Evolutionary conservation across 2,329 filamentous ascomycete genomes (phyloP).

Genomic region (Beauveria bassiana): DNA sequence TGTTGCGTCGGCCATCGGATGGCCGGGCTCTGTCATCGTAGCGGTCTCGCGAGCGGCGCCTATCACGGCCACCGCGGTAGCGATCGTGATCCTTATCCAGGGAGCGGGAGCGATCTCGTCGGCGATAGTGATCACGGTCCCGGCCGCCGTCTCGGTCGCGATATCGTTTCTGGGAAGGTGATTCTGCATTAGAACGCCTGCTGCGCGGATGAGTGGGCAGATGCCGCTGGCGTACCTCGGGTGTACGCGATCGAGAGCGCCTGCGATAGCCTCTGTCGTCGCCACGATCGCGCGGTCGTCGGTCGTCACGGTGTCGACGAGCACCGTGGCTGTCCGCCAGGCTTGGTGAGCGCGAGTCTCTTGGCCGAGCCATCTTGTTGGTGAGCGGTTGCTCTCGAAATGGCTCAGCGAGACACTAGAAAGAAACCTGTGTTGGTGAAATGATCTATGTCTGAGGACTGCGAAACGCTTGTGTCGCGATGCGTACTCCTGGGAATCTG

Average conservation of each 20-base stretch:
- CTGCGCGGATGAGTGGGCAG: neutral
- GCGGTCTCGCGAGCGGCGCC: conserved; percentile 56
- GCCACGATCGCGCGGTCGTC: conserved; percentile 46
- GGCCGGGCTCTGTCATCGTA: conserved; percentile 52
- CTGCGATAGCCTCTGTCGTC: conserved; percentile 45
- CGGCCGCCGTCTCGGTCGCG: conserved; percentile 44
- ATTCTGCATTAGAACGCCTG: conserved; percentile 31
- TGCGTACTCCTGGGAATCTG: conserved; percentile 10
- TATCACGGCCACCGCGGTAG: conserved; percentile 55
- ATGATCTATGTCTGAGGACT: conserved; percentile 5
- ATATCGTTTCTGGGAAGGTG: conserved; percentile 44
- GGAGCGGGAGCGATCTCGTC: conserved; percentile 55
- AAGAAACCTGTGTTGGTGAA: conserved; percentile 9
- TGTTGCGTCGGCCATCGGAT: conserved; percentile 50
- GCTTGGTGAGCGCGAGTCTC: conserved; percentile 80
- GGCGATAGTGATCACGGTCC: conserved; percentile 51
- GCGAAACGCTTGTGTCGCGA: conserved; percentile 10
- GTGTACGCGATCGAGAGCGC: conserved; percentile 54
- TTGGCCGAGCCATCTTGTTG: conserved; percentile 51
- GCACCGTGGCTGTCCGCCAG: conserved; percentile 79
- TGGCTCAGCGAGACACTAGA: conserved; percentile 8
- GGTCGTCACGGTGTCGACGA: conserved; percentile 56
- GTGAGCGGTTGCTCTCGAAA: neutral
- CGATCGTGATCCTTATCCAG: conserved; percentile 60
- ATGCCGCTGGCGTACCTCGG: conserved; percentile 44